A percentile compares a stretch with the other conserved stretches of the same genome.
phyloP scores from a whole-genome alignment of 768 basidiomycete species.

The Infundibulicybe gibba region DNA sequence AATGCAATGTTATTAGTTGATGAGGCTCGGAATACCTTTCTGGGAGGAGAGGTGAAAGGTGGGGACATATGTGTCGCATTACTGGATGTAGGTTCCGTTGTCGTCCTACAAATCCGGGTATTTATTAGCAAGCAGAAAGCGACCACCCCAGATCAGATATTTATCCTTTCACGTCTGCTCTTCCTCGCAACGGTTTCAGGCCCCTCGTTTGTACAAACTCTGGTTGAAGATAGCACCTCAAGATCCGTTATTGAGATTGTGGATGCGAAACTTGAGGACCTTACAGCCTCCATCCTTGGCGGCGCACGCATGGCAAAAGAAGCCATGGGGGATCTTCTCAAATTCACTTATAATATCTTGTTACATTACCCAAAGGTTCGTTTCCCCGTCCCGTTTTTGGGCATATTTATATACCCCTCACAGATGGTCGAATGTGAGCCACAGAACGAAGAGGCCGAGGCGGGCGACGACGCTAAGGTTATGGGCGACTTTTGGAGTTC shows the following conservation, averaged over 20 bases:
- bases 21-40: slow-evolving; percentile 51
- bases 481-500: slow-evolving; percentile 76
- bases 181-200: slow-evolving; percentile 66
- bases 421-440: slow-evolving; percentile 43
- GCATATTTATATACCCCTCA: slow-evolving; percentile 2
- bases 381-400: slow-evolving; percentile 1
- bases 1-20: slow-evolving; percentile 76
- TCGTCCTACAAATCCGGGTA: neutral
- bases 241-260: slow-evolving; percentile 63
- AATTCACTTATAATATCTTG: slow-evolving; percentile 79
- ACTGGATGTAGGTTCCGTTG: slow-evolving; percentile 47
- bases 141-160: slow-evolving; percentile 56
- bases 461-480: slow-evolving; percentile 37
- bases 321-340: slow-evolving; percentile 80
- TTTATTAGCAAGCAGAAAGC: slow-evolving; percentile 48
- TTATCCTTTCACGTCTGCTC: slow-evolving; percentile 72
- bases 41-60: slow-evolving; percentile 59
- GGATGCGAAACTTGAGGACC: slow-evolving; percentile 53
- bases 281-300: slow-evolving; percentile 43
- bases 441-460: slow-evolving; percentile 26
- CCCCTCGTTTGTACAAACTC: slow-evolving; percentile 45
- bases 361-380: slow-evolving; percentile 77
- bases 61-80: slow-evolving; percentile 52
- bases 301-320: slow-evolving; percentile 58
- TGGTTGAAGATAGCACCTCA: slow-evolving; percentile 64